phyloP scores from a whole-genome alignment of 495 filamentous ascomycete species.

The Annulohypoxylon nitens region DNA sequence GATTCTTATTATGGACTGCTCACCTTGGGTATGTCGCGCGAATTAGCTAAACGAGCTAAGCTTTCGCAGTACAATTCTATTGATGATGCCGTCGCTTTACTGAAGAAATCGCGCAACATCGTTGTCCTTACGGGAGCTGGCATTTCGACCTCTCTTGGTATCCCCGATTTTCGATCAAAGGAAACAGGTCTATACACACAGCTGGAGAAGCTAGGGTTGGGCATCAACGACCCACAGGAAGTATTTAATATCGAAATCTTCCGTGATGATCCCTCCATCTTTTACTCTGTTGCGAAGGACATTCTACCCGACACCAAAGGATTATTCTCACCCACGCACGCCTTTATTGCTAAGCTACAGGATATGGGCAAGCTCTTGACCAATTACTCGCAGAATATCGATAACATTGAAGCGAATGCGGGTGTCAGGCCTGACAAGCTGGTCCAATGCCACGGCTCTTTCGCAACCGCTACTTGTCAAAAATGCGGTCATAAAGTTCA shows the following conservation, averaged over 20 bases:
- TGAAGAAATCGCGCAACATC: slow-evolving; percentile 82
- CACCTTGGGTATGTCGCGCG: slow-evolving; percentile 81
- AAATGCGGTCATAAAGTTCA: slow-evolving; percentile 82
- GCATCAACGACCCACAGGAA: slow-evolving; percentile 87
- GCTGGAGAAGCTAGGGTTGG: slow-evolving; percentile 72
- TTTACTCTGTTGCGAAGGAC: slow-evolving; percentile 92
- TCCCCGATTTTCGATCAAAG: slow-evolving; percentile 89
- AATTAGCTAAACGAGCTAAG: slow-evolving; percentile 84
- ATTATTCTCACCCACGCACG: slow-evolving; percentile 87
- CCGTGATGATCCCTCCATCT: slow-evolving; percentile 86
- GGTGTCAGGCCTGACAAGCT: slow-evolving; percentile 87
- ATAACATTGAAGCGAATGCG: slow-evolving; percentile 92
- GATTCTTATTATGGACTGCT: slow-evolving; percentile 81
- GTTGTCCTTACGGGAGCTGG: slow-evolving; percentile 95
- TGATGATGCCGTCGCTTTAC: slow-evolving; percentile 84
- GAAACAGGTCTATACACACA: slow-evolving; percentile 90
- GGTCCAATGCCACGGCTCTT: slow-evolving; percentile 96
- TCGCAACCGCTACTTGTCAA: slow-evolving; percentile 90
- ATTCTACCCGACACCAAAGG: slow-evolving; percentile 82
- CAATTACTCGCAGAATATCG: slow-evolving; percentile 99
- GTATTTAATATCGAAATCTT: slow-evolving; percentile 94
- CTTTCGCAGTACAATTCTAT: slow-evolving; percentile 85
- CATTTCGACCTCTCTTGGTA: slow-evolving; percentile 89
- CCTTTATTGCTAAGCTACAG: slow-evolving; percentile 95
- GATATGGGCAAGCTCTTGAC: slow-evolving; percentile 90